A percentile compares a stretch with the other conserved stretches of the same genome.
Conservation (phyloP, 495 filamentous ascomycete species). For the Cairneyella variabilis region DNA sequence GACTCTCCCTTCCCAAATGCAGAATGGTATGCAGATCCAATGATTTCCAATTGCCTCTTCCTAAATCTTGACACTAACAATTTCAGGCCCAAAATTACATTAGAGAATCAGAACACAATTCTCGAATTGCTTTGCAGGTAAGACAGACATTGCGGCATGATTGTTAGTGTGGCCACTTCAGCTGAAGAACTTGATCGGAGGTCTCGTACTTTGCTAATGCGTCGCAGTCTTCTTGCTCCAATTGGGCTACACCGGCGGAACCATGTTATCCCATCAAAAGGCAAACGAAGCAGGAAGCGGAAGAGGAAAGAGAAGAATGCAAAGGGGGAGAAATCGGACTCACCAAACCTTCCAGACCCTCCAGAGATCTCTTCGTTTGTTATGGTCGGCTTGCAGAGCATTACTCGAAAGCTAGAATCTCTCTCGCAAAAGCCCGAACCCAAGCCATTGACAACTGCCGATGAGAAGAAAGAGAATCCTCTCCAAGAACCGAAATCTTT, state of each 20-base stretch:
- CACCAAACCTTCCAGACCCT: conserved; percentile 30
- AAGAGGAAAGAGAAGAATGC: conserved; percentile 25
- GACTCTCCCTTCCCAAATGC: conserved; percentile 37
- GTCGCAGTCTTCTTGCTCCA: conserved; percentile 49
- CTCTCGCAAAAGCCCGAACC: conserved; percentile 25
- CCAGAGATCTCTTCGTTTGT: conserved; percentile 49
- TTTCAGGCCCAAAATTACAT: conserved; percentile 44
- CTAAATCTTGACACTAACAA: conserved; percentile 2
- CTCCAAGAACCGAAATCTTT: too few species aligned
- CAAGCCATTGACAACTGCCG: neutral
- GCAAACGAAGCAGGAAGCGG: conserved; percentile 42
- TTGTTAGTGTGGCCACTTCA: too few species aligned
- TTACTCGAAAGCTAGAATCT: conserved; percentile 50
- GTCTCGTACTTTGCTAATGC: neutral
- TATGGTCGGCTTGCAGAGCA: conserved; percentile 54
- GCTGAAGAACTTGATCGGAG: too few species aligned
- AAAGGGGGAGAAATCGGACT: neutral
- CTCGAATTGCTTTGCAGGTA: conserved; percentile 54
- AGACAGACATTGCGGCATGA: too few species aligned
- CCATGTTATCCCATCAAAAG: conserved; percentile 46
- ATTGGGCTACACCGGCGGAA: conserved; percentile 49
- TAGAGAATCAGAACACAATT: conserved; percentile 48
- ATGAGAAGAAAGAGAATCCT: neutral
- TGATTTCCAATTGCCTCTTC: neutral
- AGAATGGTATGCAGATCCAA: conserved; percentile 30